Evolutionary conservation across 2,329 filamentous ascomycete species (phyloP).

Genomic region (Nannizzia gypsea): DNA sequence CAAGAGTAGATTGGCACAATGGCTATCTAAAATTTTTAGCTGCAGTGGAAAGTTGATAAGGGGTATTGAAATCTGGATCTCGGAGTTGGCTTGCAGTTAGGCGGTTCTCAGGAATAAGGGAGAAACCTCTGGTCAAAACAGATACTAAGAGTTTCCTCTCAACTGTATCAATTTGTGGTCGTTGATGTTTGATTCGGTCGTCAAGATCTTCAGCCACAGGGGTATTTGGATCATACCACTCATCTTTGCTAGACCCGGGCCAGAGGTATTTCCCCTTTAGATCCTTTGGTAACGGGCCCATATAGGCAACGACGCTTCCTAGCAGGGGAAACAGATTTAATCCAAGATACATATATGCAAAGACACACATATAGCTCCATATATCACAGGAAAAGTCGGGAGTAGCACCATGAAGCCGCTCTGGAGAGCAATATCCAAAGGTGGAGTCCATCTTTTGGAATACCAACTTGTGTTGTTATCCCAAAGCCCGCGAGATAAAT

Average conservation of each 20-base stretch:
- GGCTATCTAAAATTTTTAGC: too few species aligned
- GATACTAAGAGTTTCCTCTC: slow-evolving; percentile 5
- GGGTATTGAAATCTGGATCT: slow-evolving; percentile 4
- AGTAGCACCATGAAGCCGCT: slow-evolving; percentile 8
- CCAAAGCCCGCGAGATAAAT: slow-evolving; percentile 13
- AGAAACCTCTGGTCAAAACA: slow-evolving; percentile 2
- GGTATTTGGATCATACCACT: neutral
- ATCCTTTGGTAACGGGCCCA: slow-evolving; percentile 20
- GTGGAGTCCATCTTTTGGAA: slow-evolving; percentile 3
- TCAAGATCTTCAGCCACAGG: neutral
- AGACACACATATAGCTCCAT: slow-evolving; percentile 15
- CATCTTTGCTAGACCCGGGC: neutral
- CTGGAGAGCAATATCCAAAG: slow-evolving; percentile 12
- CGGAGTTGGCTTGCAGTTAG: slow-evolving; percentile 6
- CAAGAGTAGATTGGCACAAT: too few species aligned
- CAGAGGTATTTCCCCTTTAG: slow-evolving; percentile 15
- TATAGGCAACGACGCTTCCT: slow-evolving; percentile 11
- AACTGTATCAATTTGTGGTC: neutral
- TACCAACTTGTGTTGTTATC: slow-evolving; percentile 8
- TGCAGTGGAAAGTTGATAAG: neutral
- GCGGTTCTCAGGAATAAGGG: neutral
- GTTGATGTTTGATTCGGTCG: neutral
- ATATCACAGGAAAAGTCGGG: slow-evolving; percentile 14
- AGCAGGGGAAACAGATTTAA: neutral
- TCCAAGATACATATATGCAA: slow-evolving; percentile 9